Percentiles rank a stretch among this genome's conserved stretches.
These are phyloP conservation scores for Penicillium argentinense DNA, from an alignment of 495 filamentous ascomycete species.

Conservation along the genomic window DNA sequence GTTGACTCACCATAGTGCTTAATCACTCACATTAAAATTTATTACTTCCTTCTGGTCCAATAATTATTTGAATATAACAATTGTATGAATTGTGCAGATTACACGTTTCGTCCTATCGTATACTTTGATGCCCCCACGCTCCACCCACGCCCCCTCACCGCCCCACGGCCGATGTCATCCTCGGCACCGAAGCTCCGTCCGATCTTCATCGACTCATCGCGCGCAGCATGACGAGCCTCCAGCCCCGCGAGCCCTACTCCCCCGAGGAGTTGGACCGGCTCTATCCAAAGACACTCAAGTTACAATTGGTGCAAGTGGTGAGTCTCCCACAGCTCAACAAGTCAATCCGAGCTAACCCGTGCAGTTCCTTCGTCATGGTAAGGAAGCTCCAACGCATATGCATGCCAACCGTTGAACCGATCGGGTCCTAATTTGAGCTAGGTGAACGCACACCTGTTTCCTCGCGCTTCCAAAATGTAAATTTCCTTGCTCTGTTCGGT, in stretches of 20 bases:
- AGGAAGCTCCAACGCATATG: constrained; percentile 9
- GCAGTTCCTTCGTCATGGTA: constrained; percentile 81
- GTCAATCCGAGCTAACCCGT: constrained; percentile 13
- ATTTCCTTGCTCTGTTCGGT: constrained; percentile 13
- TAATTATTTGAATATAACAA: too few species aligned
- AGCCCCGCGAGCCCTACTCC: constrained; percentile 73
- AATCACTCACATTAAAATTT: too few species aligned
- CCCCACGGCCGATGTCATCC: constrained; percentile 11
- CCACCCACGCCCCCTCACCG: constrained; percentile 16
- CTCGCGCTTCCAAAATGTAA: constrained; percentile 80
- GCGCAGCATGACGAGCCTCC: constrained; percentile 69
- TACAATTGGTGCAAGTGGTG: constrained; percentile 87
- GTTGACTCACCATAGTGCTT: too few species aligned
- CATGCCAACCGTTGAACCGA: neutral
- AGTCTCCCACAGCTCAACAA: constrained; percentile 20
- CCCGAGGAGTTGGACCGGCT: constrained; percentile 76
- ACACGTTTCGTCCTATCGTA: too few species aligned
- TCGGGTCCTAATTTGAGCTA: constrained; percentile 22
- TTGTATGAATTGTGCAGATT: too few species aligned
- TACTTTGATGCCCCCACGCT: too few species aligned
- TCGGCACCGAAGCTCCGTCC: constrained; percentile 5
- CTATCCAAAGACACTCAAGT: constrained; percentile 76
- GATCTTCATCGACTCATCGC: constrained; percentile 19
- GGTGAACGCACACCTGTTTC: constrained; percentile 84
- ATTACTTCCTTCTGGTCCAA: too few species aligned